Percentiles rank a stretch among this genome's conserved stretches.
phyloP scores from a whole-genome alignment of 805 yeast genomes.

The Metschnikowia cerradonensis region DNA sequence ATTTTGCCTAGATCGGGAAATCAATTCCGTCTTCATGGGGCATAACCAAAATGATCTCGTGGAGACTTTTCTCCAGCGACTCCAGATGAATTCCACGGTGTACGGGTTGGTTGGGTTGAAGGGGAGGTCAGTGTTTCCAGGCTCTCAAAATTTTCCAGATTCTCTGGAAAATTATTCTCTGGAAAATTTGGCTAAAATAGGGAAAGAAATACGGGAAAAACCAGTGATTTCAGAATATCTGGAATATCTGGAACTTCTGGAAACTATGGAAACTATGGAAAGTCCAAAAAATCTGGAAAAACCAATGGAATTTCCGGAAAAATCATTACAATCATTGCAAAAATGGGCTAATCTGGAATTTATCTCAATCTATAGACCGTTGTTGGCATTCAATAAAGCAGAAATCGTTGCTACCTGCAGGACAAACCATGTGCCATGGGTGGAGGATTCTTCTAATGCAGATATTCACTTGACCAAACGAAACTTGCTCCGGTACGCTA shows the following conservation, averaged over 20 bases:
- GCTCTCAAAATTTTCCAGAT: conserved; percentile 3
- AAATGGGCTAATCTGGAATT: conserved; percentile 5
- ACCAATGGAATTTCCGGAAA: neutral
- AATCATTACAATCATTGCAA: neutral
- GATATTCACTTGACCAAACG: conserved; percentile 53
- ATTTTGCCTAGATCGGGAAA: conserved; percentile 34
- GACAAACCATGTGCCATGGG: conserved; percentile 47
- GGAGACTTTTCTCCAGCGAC: conserved; percentile 62
- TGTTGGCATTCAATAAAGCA: conserved; percentile 43
- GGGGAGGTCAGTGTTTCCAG: conserved; percentile 24
- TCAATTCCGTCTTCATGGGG: conserved; percentile 49
- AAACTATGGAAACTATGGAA: no score
- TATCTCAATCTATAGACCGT: conserved; percentile 45
- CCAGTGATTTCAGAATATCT: no score
- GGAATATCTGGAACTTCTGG: no score
- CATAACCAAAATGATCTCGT: conserved; percentile 71
- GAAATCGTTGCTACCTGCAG: conserved; percentile 46
- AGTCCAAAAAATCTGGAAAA: no score
- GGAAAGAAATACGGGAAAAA: no score
- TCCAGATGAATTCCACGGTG: conserved; percentile 36
- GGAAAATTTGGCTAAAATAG: no score
- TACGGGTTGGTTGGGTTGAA: conserved; percentile 60
- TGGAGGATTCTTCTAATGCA: conserved; percentile 64
- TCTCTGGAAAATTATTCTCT: no score
- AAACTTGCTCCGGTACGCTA: conserved; percentile 47